A percentile compares a stretch with the other conserved stretches of the same genome.
These are phyloP conservation scores for Kazachstania psychrophila DNA, from an alignment of 805 yeast species.

Conservation along the genomic window DNA sequence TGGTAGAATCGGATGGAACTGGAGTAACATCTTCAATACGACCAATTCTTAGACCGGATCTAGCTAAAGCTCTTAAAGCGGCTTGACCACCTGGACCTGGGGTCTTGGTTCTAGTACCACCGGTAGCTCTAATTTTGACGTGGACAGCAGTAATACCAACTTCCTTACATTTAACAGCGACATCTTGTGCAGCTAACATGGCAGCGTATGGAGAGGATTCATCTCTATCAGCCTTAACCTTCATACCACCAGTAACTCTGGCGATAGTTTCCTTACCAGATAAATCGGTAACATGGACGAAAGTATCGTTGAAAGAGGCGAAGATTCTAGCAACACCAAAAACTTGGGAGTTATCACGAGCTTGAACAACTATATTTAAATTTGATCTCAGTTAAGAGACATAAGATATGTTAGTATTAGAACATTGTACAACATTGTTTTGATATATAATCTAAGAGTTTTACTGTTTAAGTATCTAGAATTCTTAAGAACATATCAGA, in stretches of 20 bases:
- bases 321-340: conserved; percentile 99
- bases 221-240: conserved; percentile 99
- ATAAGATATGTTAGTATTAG: neutral
- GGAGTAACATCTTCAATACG: conserved; percentile 99
- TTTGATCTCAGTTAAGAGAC: neutral
- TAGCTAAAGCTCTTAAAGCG: conserved; percentile 97
- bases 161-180: conserved; percentile 97
- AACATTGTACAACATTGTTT: neutral
- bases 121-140: conserved; percentile 99
- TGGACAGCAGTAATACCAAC: conserved; percentile 99
- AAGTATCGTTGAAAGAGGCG: conserved; percentile 99
- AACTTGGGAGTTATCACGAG: conserved; percentile 96
- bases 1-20: conserved; percentile 99
- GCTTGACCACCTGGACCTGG: conserved; percentile 99
- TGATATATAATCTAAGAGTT: neutral
- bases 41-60: conserved; percentile 99
- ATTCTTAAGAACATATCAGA: neutral
- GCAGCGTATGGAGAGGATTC: conserved; percentile 99
- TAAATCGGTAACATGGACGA: conserved; percentile 98
- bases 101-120: conserved; percentile 99
- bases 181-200: conserved; percentile 99
- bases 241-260: conserved; percentile 99
- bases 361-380: conserved; percentile 38
- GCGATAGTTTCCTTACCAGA: conserved; percentile 99
- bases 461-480: conserved; percentile 6